Percentiles rank a stretch among this genome's conserved stretches.
Evolutionary conservation across 129 eudicot species (phyloP).

Genomic region (Centrapalus pauciflorus): DNA sequence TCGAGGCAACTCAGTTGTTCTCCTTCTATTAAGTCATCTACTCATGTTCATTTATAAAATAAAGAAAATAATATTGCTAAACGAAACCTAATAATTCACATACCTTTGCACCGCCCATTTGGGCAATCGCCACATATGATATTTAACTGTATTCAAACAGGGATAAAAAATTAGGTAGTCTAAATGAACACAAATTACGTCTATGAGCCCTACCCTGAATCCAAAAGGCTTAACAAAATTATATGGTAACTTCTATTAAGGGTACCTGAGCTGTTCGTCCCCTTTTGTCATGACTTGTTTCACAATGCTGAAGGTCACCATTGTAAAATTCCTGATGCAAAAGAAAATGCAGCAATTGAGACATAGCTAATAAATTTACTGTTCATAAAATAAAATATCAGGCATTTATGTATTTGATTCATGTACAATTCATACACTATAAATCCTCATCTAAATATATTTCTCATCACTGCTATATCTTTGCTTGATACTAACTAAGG

Average conservation of each 20-base stretch:
- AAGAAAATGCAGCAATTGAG: not conserved
- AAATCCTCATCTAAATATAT: not conserved
- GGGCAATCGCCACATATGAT: slow-evolving; percentile 84
- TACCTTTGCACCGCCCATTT: slow-evolving; percentile 74
- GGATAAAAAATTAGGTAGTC: not conserved
- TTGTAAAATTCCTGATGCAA: slow-evolving; percentile 63
- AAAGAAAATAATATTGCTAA: slow-evolving; percentile 1
- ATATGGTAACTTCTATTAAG: slow-evolving; percentile 5
- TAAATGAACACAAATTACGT: not conserved
- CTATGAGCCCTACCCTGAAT: not conserved
- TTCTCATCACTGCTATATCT: not conserved
- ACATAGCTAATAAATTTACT: no score
- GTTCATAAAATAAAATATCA: no score
- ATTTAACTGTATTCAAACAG: slow-evolving; percentile 47
- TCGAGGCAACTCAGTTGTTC: no score
- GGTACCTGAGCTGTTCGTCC: slow-evolving; percentile 88
- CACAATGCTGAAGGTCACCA: slow-evolving; percentile 73
- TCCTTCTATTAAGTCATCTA: no score
- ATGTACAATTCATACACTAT: not conserved
- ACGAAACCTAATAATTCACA: slow-evolving; percentile 1
- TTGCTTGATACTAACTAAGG: not conserved
- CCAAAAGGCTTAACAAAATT: not conserved
- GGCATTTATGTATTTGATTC: not conserved
- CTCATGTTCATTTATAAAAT: no score
- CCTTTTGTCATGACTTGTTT: slow-evolving; percentile 69